Evolutionary conservation across 768 basidiomycete genomes (phyloP).

Genomic region (Phanerodontia chrysosporium): DNA sequence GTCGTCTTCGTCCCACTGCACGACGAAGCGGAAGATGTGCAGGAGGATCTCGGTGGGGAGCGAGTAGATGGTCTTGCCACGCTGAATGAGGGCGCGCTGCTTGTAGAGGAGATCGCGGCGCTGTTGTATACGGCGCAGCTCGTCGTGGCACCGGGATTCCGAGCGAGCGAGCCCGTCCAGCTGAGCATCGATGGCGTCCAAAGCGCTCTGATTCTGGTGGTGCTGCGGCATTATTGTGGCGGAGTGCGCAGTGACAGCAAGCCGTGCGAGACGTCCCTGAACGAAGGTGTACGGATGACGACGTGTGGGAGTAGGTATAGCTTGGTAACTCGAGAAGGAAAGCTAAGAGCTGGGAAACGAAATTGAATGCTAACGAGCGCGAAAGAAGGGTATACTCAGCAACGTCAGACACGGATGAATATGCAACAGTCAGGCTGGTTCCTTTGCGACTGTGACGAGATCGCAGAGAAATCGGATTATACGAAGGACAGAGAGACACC

Average conservation of each 20-base stretch:
- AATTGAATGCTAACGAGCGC: background rate
- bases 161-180: background rate
- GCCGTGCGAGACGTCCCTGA: background rate
- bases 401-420: background rate
- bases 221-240: background rate
- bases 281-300: background rate
- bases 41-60: conserved; percentile 9
- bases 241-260: background rate
- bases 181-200: background rate
- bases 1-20: conserved; percentile 1
- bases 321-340: background rate
- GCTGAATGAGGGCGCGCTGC: background rate
- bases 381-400: background rate
- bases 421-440: background rate
- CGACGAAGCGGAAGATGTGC: conserved; percentile 4
- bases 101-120: background rate
- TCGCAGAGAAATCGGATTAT: background rate
- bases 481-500: background rate
- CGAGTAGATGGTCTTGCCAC: background rate
- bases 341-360: background rate
- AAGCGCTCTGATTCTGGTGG: background rate
- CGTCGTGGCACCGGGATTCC: background rate
- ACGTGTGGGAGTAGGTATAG: background rate
- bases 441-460: background rate
- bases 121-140: background rate